Conservation (phyloP, 192 early-diverging fungal species). For the Backusella sp. region DNA sequence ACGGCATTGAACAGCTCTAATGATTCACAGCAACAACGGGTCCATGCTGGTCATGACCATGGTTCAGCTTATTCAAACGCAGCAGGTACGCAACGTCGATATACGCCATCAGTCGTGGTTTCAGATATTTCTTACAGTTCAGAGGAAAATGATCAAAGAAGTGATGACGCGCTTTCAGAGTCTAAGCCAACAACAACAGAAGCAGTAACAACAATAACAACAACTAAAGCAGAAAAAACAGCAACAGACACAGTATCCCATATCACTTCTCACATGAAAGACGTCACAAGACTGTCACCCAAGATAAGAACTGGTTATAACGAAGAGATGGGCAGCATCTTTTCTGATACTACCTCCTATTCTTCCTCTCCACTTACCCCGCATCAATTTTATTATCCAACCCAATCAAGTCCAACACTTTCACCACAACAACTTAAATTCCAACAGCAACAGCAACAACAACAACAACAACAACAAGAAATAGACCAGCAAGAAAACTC, state of each 20-base stretch:
- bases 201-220: neutral
- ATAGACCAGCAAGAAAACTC: neutral
- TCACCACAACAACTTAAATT: neutral
- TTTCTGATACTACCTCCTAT: neutral
- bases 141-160: slow-evolving; percentile 6
- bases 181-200: slow-evolving; percentile 4
- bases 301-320: slow-evolving; percentile 4
- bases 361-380: neutral
- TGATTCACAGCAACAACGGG: neutral
- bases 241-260: neutral
- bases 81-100: neutral
- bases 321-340: neutral
- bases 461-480: neutral
- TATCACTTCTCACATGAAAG: slow-evolving; percentile 13
- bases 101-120: neutral
- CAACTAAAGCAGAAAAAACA: neutral
- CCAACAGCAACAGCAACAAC: neutral
- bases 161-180: neutral
- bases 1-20: neutral
- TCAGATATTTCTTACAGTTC: slow-evolving; percentile 11
- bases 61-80: neutral
- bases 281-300: slow-evolving; percentile 13
- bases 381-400: neutral
- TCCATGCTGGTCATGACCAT: neutral
- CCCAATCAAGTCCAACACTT: neutral